Conservation (phyloP, 2,329 filamentous ascomycete genomes). For the Coniochaeta pulveracea region DNA sequence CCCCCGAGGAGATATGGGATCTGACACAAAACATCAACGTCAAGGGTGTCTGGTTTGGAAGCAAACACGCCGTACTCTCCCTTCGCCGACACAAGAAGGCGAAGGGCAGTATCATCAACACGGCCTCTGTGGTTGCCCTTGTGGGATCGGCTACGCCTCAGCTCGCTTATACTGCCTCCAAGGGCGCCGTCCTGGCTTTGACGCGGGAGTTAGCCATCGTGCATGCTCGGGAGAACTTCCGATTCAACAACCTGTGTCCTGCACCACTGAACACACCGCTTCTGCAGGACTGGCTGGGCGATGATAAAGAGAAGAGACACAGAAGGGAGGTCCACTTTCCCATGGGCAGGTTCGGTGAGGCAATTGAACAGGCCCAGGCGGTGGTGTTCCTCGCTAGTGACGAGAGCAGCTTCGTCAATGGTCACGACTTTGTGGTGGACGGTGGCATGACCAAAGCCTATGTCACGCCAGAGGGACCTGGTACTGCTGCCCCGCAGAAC, state of each 20-base stretch:
- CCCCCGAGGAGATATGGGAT: conserved; percentile 87
- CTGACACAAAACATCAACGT: conserved; percentile 90
- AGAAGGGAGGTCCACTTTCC: conserved; percentile 87
- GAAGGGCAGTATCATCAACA: conserved; percentile 80
- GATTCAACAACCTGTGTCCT: conserved; percentile 86
- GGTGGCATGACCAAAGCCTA: conserved; percentile 94
- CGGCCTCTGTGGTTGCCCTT: conserved; percentile 76
- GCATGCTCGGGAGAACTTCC: conserved; percentile 76
- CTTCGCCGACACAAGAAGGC: conserved; percentile 72
- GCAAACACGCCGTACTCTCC: conserved; percentile 80
- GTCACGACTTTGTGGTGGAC: conserved; percentile 87
- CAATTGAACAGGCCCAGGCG: conserved; percentile 85
- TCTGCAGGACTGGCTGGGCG: conserved; percentile 86
- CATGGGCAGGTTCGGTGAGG: conserved; percentile 77
- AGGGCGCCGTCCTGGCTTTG: conserved; percentile 83
- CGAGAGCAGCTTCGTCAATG: conserved; percentile 83
- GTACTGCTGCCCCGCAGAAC: conserved; percentile 43
- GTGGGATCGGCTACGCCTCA: conserved; percentile 82
- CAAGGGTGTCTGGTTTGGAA: conserved; percentile 95
- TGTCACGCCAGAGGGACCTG: conserved; percentile 53
- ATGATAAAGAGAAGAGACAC: conserved; percentile 69
- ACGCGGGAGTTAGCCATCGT: conserved; percentile 87
- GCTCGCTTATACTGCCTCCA: conserved; percentile 86
- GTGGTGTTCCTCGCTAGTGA: conserved; percentile 82
- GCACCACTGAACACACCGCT: conserved; percentile 87